Base-by-base conservation (phyloP, 2,329 filamentous ascomycete genomes). In the Epichloe coenophiala region DNA sequence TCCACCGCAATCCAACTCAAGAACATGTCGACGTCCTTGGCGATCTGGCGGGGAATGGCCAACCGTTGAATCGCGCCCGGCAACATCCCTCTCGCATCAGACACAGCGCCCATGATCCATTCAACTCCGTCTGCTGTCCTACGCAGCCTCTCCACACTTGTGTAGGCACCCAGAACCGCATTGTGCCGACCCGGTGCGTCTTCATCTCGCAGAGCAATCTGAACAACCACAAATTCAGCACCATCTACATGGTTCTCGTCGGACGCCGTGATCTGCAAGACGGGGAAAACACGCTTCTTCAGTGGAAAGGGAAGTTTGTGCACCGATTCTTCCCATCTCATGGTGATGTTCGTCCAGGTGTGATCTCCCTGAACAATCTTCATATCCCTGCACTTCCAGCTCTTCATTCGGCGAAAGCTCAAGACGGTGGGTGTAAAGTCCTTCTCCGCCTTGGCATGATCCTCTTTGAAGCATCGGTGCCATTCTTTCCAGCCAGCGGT, bases 41-140 rank as follows among this genome's bases (percentile, higher is more conserved):
- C 77, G 46, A 89, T 72, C 53, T 77, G 73, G 1, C 73, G 74
- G 1, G 81, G 77, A 46, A 86, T 71, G 3, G 76, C 78, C 61
- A 77, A 59, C 54, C 78, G 81, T 70, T 89, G 85, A 56, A 84
- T 62, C 70, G 73, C 81, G 61, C 74, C 70, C 0, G 86, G 86
- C 51, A 90, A 59, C 31, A 74, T 64, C 0, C 86, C 86, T 49
- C 74, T 73, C 0, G 86, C 86, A 62, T 90, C 78, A 53, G 81
- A 84, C 11, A 81, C 77, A 9, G 85, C 90, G 8, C 80, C 84
- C 84, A 91, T 90, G 52, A 83, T 70, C 86, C 86, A 93, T 64
- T 84, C 81, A 45, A 86, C 54, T 17, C 68, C 67, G n/a, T 58
- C 61, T 4, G 58, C 61, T 4, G 74, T 53, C 58, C 73, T 68